These are phyloP conservation scores for Cordyceps pruinosa DNA, from an alignment of 2,329 filamentous ascomycete genomes.

Conservation along the genomic window DNA sequence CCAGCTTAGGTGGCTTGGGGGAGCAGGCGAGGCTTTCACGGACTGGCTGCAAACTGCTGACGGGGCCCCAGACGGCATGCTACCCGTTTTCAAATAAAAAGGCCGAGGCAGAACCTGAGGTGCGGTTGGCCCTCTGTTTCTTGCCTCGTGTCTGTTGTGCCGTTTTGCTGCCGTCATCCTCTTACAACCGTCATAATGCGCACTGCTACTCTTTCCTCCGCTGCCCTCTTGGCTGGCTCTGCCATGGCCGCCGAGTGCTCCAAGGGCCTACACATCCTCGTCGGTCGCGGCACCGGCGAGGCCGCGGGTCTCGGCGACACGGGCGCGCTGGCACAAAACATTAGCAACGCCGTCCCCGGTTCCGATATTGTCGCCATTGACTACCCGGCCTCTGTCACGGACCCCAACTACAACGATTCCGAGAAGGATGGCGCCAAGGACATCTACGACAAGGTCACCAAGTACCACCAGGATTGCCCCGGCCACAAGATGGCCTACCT, in stretches of 20 bases:
- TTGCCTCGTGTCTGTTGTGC: not conserved
- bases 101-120: not conserved
- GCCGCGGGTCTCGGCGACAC: constrained; percentile 27
- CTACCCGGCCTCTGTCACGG: constrained; percentile 31
- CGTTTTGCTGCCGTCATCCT: not conserved
- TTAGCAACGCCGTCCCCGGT: constrained; percentile 27
- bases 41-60: not conserved
- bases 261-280: constrained; percentile 33
- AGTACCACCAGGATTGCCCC: constrained; percentile 30
- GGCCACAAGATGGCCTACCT: constrained; percentile 34
- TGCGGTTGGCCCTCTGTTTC: not conserved
- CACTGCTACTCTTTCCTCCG: constrained; percentile 6
- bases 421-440: constrained; percentile 27
- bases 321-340: constrained; percentile 26
- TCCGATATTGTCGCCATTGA: constrained; percentile 29
- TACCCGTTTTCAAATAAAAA: constrained; percentile 1
- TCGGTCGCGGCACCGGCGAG: constrained; percentile 33
- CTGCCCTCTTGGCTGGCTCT: constrained; percentile 17
- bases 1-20: not conserved
- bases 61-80: not conserved
- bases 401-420: constrained; percentile 28
- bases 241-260: constrained; percentile 26
- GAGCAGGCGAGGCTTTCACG: not conserved
- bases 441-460: constrained; percentile 24
- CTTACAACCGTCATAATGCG: not conserved